Conservation (phyloP, 495 filamentous ascomycete species). For the Darksidea phi region DNA sequence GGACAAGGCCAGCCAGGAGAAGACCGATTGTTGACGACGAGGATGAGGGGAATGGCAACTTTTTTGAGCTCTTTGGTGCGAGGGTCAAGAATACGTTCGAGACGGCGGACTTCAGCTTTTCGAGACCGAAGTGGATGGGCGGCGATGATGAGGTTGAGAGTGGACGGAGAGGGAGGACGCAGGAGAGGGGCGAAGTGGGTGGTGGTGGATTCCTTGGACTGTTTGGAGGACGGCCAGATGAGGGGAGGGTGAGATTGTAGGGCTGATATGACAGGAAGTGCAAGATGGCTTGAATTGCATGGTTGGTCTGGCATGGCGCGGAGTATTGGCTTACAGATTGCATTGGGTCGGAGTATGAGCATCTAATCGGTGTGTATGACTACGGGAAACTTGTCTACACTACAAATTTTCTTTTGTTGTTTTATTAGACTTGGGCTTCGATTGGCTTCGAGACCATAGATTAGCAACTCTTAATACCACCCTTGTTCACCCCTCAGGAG, state of each 20-base stretch:
- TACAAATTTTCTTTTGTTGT: no score
- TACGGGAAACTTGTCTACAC: no score
- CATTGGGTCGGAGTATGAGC: no score
- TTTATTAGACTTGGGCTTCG: no score
- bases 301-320: neutral
- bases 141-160: constrained; percentile 47
- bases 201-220: constrained; percentile 45
- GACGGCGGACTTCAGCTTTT: constrained; percentile 74
- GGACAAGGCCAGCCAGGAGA: constrained; percentile 14
- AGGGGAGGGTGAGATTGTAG: constrained; percentile 33
- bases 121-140: constrained; percentile 87
- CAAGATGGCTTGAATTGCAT: neutral
- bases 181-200: constrained; percentile 33
- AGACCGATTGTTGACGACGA: constrained; percentile 40
- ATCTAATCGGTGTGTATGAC: no score
- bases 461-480: no score
- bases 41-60: constrained; percentile 67
- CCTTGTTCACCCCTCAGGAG: no score
- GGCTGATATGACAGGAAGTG: no score
- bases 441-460: no score
- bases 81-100: constrained; percentile 90
- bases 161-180: neutral
- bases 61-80: constrained; percentile 80
- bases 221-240: constrained; percentile 54
- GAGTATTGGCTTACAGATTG: neutral